Evolutionary conservation across 805 yeast genomes (phyloP).

Genomic region (Sugiyamaella americana): DNA sequence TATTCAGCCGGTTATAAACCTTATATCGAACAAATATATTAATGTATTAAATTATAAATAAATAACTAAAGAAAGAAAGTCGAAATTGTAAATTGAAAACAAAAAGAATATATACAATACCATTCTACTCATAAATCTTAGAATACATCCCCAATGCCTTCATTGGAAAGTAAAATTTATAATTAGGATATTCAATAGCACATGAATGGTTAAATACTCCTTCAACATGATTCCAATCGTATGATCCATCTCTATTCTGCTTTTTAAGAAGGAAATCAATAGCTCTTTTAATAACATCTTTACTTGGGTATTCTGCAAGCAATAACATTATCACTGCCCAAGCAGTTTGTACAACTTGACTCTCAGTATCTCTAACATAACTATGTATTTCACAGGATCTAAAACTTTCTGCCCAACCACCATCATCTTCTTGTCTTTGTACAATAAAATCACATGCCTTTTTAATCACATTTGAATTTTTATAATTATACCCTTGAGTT

Average conservation of each 20-base stretch:
- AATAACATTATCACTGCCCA: slow-evolving; percentile 86
- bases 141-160: slow-evolving; percentile 82
- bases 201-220: slow-evolving; percentile 85
- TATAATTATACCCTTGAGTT: slow-evolving; percentile 59
- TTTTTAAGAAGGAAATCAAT: slow-evolving; percentile 53
- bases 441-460: slow-evolving; percentile 83
- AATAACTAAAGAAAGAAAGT: background rate
- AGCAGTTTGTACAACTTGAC: slow-evolving; percentile 82
- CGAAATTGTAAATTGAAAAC: background rate
- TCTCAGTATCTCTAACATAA: slow-evolving; percentile 57
- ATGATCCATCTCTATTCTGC: slow-evolving; percentile 74
- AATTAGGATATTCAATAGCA: slow-evolving; percentile 94
- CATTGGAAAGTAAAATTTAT: slow-evolving; percentile 80
- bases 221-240: slow-evolving; percentile 78
- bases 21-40: too few relatives aligned
- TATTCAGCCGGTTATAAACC: too few relatives aligned
- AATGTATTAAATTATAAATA: too few relatives aligned
- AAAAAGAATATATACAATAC: background rate
- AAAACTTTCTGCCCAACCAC: slow-evolving; percentile 98
- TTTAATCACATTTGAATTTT: slow-evolving; percentile 53
- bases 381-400: slow-evolving; percentile 76
- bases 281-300: slow-evolving; percentile 55
- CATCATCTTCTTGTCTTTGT: slow-evolving; percentile 71
- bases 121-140: background rate
- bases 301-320: slow-evolving; percentile 74